A percentile compares a stretch with the other conserved stretches of the same genome.
Evolutionary conservation across 1,284 basidiomycete genomes (phyloP).

Genomic region (Marasmius oreades): DNA sequence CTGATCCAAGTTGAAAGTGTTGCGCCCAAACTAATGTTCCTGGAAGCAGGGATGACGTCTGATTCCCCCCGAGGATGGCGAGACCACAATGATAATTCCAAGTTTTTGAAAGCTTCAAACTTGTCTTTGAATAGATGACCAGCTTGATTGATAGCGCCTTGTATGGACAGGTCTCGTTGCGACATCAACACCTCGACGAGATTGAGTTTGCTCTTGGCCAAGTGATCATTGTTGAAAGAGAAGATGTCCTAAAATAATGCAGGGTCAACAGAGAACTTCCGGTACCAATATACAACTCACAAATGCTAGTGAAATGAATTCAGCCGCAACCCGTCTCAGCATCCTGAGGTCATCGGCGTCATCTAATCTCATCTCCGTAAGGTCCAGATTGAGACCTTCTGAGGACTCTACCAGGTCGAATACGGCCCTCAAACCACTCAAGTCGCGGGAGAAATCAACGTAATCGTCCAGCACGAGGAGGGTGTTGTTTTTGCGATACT

Average conservation of each 20-base stretch:
- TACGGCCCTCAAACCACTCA: conserved; percentile 46
- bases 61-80: background rate
- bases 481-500: conserved; percentile 16
- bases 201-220: conserved; percentile 31
- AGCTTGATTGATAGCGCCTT: conserved; percentile 45
- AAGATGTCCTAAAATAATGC: conserved; percentile 40
- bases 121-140: conserved; percentile 37
- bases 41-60: background rate
- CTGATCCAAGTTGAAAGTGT: background rate
- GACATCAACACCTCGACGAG: conserved; percentile 42
- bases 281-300: conserved; percentile 31
- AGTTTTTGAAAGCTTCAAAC: conserved; percentile 32
- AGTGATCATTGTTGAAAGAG: conserved; percentile 43
- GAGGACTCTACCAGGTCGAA: conserved; percentile 54
- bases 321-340: conserved; percentile 36
- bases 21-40: background rate
- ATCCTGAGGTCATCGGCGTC: conserved; percentile 28
- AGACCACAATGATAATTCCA: conserved; percentile 23
- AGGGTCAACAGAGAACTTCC: conserved; percentile 8
- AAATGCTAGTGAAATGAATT: conserved; percentile 45
- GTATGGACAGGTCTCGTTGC: conserved; percentile 36
- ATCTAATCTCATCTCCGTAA: conserved; percentile 18
- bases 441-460: conserved; percentile 39
- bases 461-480: conserved; percentile 44
- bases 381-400: conserved; percentile 38